phyloP scores from a whole-genome alignment of 2,329 filamentous ascomycete species.

The Penicillium sp. region DNA sequence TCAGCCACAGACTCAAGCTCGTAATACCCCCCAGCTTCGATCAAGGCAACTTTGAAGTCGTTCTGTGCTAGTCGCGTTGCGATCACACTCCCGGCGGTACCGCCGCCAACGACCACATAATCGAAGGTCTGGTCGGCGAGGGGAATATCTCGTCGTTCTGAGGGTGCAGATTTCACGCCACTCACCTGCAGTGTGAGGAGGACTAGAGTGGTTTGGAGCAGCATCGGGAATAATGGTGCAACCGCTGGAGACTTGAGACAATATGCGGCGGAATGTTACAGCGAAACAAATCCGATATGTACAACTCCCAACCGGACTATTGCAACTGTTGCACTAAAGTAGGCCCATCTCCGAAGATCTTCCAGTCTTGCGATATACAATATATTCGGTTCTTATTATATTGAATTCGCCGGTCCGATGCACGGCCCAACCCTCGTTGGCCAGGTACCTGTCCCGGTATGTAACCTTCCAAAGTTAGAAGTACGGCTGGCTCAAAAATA shows the following conservation, averaged over 20 bases:
- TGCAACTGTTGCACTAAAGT: background rate
- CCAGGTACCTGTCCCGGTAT: background rate
- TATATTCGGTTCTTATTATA: background rate
- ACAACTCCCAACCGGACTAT: background rate
- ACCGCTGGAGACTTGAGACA: background rate
- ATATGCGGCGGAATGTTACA: background rate
- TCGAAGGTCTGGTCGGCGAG: conserved; percentile 20
- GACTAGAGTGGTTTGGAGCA: background rate
- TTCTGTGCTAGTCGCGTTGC: conserved; percentile 29
- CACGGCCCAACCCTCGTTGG: background rate
- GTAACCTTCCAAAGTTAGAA: background rate
- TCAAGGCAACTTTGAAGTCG: conserved; percentile 26
- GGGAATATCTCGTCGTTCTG: background rate
- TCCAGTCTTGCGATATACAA: background rate
- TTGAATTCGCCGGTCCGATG: background rate
- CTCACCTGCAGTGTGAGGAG: conserved; percentile 13
- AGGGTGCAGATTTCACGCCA: background rate
- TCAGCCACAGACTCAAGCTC: conserved; percentile 23
- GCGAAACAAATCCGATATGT: background rate
- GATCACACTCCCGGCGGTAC: conserved; percentile 27
- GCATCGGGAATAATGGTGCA: conserved; percentile 1
- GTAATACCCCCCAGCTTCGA: conserved; percentile 34
- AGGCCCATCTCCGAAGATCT: background rate
- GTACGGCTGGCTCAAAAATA: background rate
- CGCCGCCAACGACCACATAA: conserved; percentile 31